A percentile compares a stretch with the other conserved stretches of the same genome.
Evolutionary conservation across 805 yeast species (phyloP).

Genomic region (Hanseniaspora valbyensis): DNA sequence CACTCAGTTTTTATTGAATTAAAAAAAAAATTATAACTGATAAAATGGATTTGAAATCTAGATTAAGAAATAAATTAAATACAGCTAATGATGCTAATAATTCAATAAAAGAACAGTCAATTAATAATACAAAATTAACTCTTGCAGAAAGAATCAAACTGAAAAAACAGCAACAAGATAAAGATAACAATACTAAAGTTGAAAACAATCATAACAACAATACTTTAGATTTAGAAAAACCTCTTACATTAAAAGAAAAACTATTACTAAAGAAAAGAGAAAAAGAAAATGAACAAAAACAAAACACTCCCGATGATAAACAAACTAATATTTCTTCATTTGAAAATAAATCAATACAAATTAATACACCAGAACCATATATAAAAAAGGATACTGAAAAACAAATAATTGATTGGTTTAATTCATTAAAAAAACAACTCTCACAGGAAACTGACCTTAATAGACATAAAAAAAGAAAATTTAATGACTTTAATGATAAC

Average conservation of each 20-base stretch:
- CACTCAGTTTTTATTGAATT: no score
- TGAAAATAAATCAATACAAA: no score
- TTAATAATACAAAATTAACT: not conserved
- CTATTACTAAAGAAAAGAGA: not conserved
- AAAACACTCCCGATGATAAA: not conserved
- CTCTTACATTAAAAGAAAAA: not conserved
- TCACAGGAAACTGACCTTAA: not conserved
- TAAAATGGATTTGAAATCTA: not conserved
- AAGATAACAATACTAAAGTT: not conserved
- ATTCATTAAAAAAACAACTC: not conserved
- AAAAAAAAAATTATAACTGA: no score
- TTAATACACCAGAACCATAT: no score
- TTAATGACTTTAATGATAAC: not conserved
- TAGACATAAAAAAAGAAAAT: not conserved
- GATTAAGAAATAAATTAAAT: not conserved
- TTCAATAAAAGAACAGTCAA: not conserved
- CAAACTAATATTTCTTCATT: no score
- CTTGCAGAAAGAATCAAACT: slow-evolving; percentile 13
- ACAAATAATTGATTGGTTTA: not conserved
- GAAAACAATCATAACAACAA: not conserved
- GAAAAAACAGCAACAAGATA: slow-evolving; percentile 2
- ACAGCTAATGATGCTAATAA: not conserved
- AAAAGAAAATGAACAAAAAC: not conserved
- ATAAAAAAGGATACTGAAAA: no score
- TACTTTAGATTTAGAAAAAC: not conserved